Evolutionary conservation across 164 flowering plant genomes (phyloP), one percentile per base, ranked within the genome.

Genomic region (Houttuynia cordata): DNA sequence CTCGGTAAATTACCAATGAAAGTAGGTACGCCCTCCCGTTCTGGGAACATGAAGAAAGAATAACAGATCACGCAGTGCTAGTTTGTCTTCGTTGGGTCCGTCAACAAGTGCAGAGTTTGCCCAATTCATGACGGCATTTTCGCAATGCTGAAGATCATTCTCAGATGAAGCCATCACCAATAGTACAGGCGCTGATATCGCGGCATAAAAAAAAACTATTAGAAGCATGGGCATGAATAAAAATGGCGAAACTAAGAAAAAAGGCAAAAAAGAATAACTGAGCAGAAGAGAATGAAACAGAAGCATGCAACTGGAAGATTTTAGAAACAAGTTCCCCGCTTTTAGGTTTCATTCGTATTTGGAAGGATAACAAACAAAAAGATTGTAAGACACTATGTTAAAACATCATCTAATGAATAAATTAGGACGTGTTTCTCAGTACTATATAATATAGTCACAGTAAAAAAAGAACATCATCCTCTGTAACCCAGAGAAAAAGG

Each of bases 31-130:
- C 19, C 99, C 99, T 65, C 95, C 99, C 12, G 97, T 94, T 67
- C 99, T 80, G 15, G 99, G 99, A 37, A 94, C 70, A 70, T 94
- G 99, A 54, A 94, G 91, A 73, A 94, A 94, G 76, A 91, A 91
- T 52, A 94, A 76, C 73, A 94, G 74, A 64, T 88, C 88, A 45
- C 62, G 78, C 53, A 94, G 79, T 3, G 70, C 72, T 68, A 82
- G 91, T 51, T 76, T 84, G 74, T 91, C 83, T 66, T 72, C 78
- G 68, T 70, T 75, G 59, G 69, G 66, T 67, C 76, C 71, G 58
- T 71, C 70, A 64, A 83, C 74, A 62, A 72, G 73, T 0, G 96
- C 76, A 25, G 84, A 79, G 54, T 72, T 68, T 42, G 86, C 88
- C 99, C 99, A 94, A 21, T 70, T 71, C 74, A 70, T 76, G 52